Base-by-base conservation (phyloP, 371 early-diverging fungal species). In the Actinomucor elegans region DNA sequence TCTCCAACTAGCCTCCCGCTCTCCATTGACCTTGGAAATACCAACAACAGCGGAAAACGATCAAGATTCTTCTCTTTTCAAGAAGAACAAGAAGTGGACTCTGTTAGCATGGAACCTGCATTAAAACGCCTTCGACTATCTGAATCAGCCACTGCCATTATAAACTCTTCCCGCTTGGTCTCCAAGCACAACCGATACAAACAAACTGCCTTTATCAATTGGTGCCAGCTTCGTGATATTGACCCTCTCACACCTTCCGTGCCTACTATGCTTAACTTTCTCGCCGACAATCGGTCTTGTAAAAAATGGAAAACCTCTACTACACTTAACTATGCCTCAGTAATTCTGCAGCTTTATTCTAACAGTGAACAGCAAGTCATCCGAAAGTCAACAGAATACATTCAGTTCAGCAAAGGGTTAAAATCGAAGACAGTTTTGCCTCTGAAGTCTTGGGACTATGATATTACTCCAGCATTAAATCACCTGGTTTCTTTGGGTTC, bases 371-470 rank as follows among this genome's bases (percentile, higher is more conserved):
- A n/a, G n/a, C n/a, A n/a, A n/a, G n/a, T n/a, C n/a, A n/a, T n/a
- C n/a, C n/a, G n/a, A 27, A 11, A 26, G 26, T 3, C 2, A 28
- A 47, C 28, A 14, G 51, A 11, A 28, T 24, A 31, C 5, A n/a
- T n/a, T n/a, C n/a, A n/a, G n/a, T 61, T 56, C 32, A 18, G 33
- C 24, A 34, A 27, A 12, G 52, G 40, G 15, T 32, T 63, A 1
- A 40, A 50, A 6, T 54, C 41, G 2, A 38, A 38, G 2, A 57
- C 63, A n/a, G 28, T 63, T 17, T 44, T 45, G 5, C 33, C 48
- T 24, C 18, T 41, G 2, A 15, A 41, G 2, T 4, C 9, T 12
- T 42, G 46, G 24, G n/a, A 33, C 0, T 45, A 32, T 28, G 53
- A 55, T 27, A 41, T 61, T 2, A n/a, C n/a, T n/a, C n/a, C n/a